Percentiles rank a stretch among this genome's conserved stretches.
These are phyloP conservation scores for Nannochloropsis gaditana DNA, from an alignment of 108 stramenopile species.

Conservation along the genomic window DNA sequence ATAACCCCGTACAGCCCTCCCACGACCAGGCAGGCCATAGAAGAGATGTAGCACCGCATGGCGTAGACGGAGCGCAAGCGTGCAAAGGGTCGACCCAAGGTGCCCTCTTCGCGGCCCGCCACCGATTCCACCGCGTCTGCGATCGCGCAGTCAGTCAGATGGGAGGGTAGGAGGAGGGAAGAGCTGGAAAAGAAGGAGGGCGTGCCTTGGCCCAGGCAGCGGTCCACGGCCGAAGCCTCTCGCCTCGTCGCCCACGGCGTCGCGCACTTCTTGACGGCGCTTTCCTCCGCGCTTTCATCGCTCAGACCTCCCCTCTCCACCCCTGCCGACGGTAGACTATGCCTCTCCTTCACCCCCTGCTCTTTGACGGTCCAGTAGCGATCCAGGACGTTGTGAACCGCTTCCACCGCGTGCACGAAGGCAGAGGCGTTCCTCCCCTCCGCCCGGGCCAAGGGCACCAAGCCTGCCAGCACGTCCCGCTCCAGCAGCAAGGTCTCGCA, in stretches of 20 bases:
- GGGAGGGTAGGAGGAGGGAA: constrained; percentile 12
- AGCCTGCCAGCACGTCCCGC: not conserved
- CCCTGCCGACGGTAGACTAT: not conserved
- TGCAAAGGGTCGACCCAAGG: not conserved
- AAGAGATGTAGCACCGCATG: not conserved
- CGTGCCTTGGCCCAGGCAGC: not conserved
- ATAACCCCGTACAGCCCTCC: not conserved
- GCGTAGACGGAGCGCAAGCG: constrained; percentile 15
- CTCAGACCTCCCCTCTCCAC: not conserved
- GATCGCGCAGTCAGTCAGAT: not conserved
- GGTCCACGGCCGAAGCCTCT: not conserved
- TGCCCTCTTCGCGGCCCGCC: not conserved
- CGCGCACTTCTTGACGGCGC: not conserved
- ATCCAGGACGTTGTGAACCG: not conserved
- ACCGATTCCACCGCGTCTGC: not conserved
- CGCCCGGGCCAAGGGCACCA: not conserved
- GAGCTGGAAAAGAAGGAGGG: too few species aligned
- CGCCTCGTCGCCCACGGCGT: not conserved
- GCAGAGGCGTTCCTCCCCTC: not conserved
- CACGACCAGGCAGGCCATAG: not conserved
- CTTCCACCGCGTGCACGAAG: not conserved
- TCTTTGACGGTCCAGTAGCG: not conserved
- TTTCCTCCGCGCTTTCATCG: not conserved
- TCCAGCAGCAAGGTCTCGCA: not conserved
- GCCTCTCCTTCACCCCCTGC: not conserved